Base-by-base conservation (phyloP, 169 alveolate genomes). In the Eimeria falciformis region DNA sequence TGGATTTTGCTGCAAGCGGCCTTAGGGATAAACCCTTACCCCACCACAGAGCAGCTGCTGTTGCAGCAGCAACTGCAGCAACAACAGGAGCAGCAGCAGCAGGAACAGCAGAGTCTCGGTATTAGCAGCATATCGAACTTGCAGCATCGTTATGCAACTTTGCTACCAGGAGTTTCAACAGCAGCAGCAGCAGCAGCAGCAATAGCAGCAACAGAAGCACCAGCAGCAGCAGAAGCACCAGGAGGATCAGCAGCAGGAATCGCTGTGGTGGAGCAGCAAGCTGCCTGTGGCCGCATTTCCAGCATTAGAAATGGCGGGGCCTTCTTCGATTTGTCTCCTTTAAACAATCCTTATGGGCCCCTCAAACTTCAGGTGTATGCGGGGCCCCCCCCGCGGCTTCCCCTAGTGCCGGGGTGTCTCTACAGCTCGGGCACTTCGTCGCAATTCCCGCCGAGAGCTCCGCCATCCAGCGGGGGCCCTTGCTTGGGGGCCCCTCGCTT, bases 261-360 rank as follows among this genome's bases (percentile, higher is more conserved):
- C 47, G 53, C 9, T 27, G 14, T 43, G 37, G 14, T 21, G 62
- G 37, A 2, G 73, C 37, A 0, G 73, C 73, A 62, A n/a, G 73
- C 73, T 50, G 88, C 56, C 47, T 45, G 43, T 12, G 96, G 96
- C 14, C 90, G 96, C 69, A 83, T 91, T 9, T 46, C 68, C 43
- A 86, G 85, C 78, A 88, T 92, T 69, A 92, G 96, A 40, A 94
- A 94, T 46, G 87, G 90, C 25, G 96, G 96, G 55, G 85, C 87
- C 94, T 94, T 94, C 73, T 53, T 94, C 33, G 94, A 94, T 47
- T 45, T 94, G 21, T 90, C 73, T 14, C 73, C 73, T 62, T 29
- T 62, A n/a, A 14, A 77, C 82, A 84, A 88, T 79, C 94, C 81
- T 56, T 46, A 27, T 25, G 95, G 56, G 23, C 47, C 23, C 25